These are phyloP conservation scores for Colletotrichum tamarilloi DNA, from an alignment of 2,329 filamentous ascomycete species.

Conservation along the genomic window DNA sequence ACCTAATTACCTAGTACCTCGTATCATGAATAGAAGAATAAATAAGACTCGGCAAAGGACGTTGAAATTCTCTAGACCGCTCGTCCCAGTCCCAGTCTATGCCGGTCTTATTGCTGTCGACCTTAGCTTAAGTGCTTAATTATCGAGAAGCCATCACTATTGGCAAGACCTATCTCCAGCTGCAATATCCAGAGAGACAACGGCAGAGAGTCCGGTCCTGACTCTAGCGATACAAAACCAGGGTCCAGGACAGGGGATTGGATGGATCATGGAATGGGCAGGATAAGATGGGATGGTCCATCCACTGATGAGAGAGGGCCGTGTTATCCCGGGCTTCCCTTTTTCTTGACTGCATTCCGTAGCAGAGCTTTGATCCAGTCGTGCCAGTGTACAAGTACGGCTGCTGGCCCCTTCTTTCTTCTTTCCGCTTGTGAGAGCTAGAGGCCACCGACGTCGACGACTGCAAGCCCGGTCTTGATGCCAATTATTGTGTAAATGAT, in stretches of 20 bases:
- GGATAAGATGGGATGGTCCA: not conserved
- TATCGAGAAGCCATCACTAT: not conserved
- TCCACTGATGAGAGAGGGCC: constrained; percentile 2
- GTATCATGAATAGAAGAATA: too few relatives aligned
- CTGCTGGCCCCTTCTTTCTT: too few relatives aligned
- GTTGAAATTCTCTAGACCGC: not conserved
- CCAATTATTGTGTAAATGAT: not conserved
- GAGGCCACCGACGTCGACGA: not conserved
- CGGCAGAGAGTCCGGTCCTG: constrained; percentile 10
- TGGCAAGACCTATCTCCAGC: not conserved
- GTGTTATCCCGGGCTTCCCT: constrained; percentile 7
- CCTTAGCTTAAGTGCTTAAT: not conserved
- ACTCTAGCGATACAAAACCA: constrained; percentile 17
- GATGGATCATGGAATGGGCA: not conserved
- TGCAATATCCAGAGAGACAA: not conserved
- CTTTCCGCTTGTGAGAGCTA: not conserved
- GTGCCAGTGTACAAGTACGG: not conserved
- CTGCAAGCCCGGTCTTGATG: not conserved
- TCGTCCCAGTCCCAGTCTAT: not conserved
- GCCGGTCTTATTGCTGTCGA: not conserved
- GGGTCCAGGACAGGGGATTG: constrained; percentile 22
- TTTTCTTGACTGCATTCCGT: not conserved
- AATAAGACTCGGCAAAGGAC: too few relatives aligned
- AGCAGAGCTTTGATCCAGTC: not conserved
- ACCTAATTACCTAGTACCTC: too few relatives aligned